A percentile compares a stretch with the other conserved stretches of the same genome.
Conservation (phyloP, 116 monocot genomes). For the Iris pallida region DNA sequence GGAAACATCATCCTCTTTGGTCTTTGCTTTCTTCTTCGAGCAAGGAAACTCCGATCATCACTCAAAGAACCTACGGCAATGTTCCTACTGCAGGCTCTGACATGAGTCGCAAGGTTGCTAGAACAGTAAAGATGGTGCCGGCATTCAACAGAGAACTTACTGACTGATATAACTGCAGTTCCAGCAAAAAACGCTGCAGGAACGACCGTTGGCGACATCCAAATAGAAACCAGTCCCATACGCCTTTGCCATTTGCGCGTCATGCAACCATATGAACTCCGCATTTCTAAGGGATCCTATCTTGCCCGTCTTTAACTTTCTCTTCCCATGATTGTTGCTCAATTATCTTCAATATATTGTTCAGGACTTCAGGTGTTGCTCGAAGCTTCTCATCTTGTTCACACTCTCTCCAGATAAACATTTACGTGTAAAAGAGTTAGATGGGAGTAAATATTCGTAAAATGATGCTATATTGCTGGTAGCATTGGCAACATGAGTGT, state of each 20-base stretch:
- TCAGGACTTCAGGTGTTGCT: slow-evolving; percentile 38
- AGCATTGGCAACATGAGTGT: too few species aligned
- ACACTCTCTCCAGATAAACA: slow-evolving; percentile 13
- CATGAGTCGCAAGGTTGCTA: slow-evolving; percentile 66
- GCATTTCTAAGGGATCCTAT: slow-evolving; percentile 19
- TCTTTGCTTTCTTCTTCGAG: slow-evolving; percentile 71
- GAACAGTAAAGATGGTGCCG: slow-evolving; percentile 61
- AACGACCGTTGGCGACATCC: slow-evolving; percentile 48
- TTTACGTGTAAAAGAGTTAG: too few species aligned
- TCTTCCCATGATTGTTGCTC: slow-evolving; percentile 61
- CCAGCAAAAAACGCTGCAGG: slow-evolving; percentile 37
- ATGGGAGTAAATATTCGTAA: too few species aligned
- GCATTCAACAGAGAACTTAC: slow-evolving; percentile 71
- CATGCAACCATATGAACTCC: slow-evolving; percentile 40
- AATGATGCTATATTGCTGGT: too few species aligned
- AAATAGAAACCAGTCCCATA: slow-evolving; percentile 33
- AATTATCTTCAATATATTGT: slow-evolving; percentile 46
- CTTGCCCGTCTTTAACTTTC: slow-evolving; percentile 14
- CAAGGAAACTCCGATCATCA: slow-evolving; percentile 48
- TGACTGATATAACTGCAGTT: slow-evolving; percentile 17
- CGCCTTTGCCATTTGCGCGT: slow-evolving; percentile 31
- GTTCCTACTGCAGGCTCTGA: slow-evolving; percentile 60
- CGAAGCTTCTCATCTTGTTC: slow-evolving; percentile 36
- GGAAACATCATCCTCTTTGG: slow-evolving; percentile 36
- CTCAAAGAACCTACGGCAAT: slow-evolving; percentile 56